Percentiles rank a stretch among this genome's conserved stretches.
phyloP scores from a whole-genome alignment of 805 yeast genomes.

The Wickerhamomyces canadensis region DNA sequence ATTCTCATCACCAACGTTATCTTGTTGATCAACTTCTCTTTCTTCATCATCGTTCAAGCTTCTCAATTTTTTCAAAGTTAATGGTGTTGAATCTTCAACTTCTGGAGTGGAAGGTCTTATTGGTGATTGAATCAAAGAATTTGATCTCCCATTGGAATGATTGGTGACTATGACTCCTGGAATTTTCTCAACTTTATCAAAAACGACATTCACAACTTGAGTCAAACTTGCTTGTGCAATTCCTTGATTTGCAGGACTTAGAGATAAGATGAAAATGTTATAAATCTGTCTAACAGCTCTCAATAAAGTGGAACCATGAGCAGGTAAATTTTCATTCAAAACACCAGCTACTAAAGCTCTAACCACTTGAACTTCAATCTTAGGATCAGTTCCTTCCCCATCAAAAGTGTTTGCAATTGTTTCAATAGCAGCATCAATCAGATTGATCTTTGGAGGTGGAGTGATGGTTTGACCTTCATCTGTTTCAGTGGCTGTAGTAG shows the following conservation, averaged over 20 bases:
- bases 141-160: neutral
- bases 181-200: constrained; percentile 57
- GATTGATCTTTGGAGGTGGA: constrained; percentile 46
- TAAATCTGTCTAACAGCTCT: constrained; percentile 92
- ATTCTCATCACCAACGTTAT: constrained; percentile 45
- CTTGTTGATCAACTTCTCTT: constrained; percentile 43
- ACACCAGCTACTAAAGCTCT: constrained; percentile 89
- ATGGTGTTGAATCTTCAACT: constrained; percentile 30
- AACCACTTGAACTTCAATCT: constrained; percentile 86
- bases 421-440: constrained; percentile 79
- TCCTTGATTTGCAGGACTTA: constrained; percentile 79
- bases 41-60: constrained; percentile 51
- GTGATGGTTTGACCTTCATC: constrained; percentile 37
- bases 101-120: constrained; percentile 3
- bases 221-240: constrained; percentile 94
- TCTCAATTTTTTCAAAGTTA: constrained; percentile 60
- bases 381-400: constrained; percentile 89
- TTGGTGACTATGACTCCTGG: constrained; percentile 12
- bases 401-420: constrained; percentile 81
- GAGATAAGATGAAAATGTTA: constrained; percentile 82
- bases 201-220: constrained; percentile 82
- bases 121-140: constrained; percentile 1
- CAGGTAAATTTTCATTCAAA: constrained; percentile 70
- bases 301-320: constrained; percentile 84
- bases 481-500: constrained; percentile 11